A percentile compares a stretch with the other conserved stretches of the same genome.
phyloP scores from a whole-genome alignment of 352 stramenopile genomes.

The Globisporangium barbulae region DNA sequence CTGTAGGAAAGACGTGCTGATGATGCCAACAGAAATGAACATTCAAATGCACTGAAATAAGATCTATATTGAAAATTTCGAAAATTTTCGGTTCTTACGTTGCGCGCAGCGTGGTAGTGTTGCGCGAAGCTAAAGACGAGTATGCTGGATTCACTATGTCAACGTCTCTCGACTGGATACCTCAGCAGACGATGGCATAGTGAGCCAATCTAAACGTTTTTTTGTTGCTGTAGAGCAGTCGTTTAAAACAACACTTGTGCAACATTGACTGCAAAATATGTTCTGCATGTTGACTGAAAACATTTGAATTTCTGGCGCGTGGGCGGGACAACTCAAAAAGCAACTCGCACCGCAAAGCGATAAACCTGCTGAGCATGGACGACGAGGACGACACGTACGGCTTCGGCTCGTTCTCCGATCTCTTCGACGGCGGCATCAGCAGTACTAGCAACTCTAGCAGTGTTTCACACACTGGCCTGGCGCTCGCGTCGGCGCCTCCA shows the following conservation, averaged over 20 bases:
- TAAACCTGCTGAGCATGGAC: conserved; percentile 28
- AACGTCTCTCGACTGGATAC: no score
- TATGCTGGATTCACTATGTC: no score
- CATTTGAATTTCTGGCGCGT: conserved; percentile 6
- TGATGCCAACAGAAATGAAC: no score
- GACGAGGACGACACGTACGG: conserved; percentile 65
- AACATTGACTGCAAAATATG: not conserved
- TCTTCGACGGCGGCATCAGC: conserved; percentile 33
- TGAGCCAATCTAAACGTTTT: no score
- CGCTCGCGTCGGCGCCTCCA: not conserved
- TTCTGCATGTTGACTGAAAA: not conserved
- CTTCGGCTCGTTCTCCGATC: conserved; percentile 63
- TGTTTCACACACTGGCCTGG: not conserved
- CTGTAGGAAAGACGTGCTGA: no score
- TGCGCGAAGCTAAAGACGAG: no score
- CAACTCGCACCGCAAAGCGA: conserved; percentile 1
- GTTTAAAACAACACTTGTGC: no score
- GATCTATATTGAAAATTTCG: no score
- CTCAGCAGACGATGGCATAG: no score
- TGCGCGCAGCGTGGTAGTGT: no score
- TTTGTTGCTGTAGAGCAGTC: no score
- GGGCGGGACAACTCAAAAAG: not conserved
- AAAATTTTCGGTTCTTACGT: no score
- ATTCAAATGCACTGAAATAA: not conserved
- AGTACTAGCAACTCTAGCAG: not conserved